A percentile compares a stretch with the other conserved stretches of the same genome.
phyloP scores from a whole-genome alignment of 2,329 filamentous ascomycete genomes.

The Sporothrix dimorphospora region DNA sequence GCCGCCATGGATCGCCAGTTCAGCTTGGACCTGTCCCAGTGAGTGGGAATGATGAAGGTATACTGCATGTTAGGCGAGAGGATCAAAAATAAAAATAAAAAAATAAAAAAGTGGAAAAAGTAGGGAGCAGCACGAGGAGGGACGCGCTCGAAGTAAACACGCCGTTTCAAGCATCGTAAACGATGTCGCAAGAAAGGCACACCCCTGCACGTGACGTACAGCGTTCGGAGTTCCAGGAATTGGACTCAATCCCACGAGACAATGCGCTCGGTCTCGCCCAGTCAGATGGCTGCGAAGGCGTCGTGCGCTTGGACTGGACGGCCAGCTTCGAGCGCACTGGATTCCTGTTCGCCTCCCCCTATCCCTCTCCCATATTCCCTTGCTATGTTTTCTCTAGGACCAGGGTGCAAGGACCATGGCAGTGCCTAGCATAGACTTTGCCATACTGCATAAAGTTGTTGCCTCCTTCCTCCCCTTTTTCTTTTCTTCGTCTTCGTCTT shows the following conservation, averaged over 20 bases:
- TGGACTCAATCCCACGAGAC: constrained; percentile 15
- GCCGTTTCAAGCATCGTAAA: background rate
- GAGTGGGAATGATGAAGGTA: too few relatives aligned
- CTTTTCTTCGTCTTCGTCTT: background rate
- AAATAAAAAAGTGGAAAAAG: too few relatives aligned
- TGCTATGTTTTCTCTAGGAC: background rate
- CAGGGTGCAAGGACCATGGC: background rate
- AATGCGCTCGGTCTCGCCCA: constrained; percentile 2
- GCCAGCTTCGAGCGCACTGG: background rate
- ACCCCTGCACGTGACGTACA: constrained; percentile 10
- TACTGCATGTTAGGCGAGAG: too few relatives aligned
- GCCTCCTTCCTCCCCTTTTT: constrained; percentile 16
- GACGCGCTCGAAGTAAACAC: too few relatives aligned
- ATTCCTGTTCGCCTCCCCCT: constrained; percentile 10
- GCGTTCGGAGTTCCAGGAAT: background rate
- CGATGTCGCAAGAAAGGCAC: background rate
- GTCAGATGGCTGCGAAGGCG: background rate
- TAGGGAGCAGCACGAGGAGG: too few relatives aligned
- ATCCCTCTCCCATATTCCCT: background rate
- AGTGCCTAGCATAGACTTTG: background rate
- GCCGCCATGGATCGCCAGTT: too few relatives aligned
- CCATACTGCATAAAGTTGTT: constrained; percentile 4
- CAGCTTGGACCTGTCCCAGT: too few relatives aligned
- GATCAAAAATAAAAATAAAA: too few relatives aligned
- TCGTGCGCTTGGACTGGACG: constrained; percentile 18